These are phyloP conservation scores for Pyricularia grisea DNA, from an alignment of 2,329 filamentous ascomycete species.

Conservation along the genomic window DNA sequence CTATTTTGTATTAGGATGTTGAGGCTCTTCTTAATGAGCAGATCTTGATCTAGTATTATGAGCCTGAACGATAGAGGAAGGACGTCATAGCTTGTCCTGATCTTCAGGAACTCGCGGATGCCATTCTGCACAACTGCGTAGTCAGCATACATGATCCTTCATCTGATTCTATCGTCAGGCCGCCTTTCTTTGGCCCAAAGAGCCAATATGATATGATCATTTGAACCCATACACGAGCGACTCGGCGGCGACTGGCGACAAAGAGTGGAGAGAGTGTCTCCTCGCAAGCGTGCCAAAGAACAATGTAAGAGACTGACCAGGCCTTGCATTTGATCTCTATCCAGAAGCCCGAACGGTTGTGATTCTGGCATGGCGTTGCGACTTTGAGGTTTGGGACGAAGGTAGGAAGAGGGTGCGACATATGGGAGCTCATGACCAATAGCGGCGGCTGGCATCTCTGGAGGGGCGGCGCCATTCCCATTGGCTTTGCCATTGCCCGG, in stretches of 20 bases:
- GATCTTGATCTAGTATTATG: constrained; percentile 87
- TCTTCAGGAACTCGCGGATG: constrained; percentile 84
- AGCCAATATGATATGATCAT: background rate
- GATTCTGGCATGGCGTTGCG: constrained; percentile 28
- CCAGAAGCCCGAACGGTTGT: constrained; percentile 47
- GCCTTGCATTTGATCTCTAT: constrained; percentile 70
- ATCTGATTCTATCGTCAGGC: background rate
- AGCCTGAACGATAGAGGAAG: constrained; percentile 91
- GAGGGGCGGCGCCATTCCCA: constrained; percentile 11
- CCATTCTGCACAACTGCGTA: constrained; percentile 3
- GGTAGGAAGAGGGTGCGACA: constrained; percentile 51
- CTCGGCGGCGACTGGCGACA: background rate
- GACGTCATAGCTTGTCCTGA: constrained; percentile 95
- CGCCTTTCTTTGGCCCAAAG: background rate
- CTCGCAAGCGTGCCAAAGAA: background rate
- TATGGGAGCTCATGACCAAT: constrained; percentile 43
- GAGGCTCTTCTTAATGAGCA: constrained; percentile 94
- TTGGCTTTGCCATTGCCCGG: constrained; percentile 11
- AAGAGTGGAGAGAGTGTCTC: background rate
- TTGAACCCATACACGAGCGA: background rate
- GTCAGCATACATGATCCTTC: background rate
- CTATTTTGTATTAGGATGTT: constrained; percentile 95
- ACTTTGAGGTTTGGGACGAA: constrained; percentile 30
- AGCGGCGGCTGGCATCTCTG: constrained; percentile 14
- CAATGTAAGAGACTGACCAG: constrained; percentile 45